Percentiles rank a stretch among this genome's conserved stretches.
Conservation (phyloP, 2,329 filamentous ascomycete species). For the Nectriaceae sp. region DNA sequence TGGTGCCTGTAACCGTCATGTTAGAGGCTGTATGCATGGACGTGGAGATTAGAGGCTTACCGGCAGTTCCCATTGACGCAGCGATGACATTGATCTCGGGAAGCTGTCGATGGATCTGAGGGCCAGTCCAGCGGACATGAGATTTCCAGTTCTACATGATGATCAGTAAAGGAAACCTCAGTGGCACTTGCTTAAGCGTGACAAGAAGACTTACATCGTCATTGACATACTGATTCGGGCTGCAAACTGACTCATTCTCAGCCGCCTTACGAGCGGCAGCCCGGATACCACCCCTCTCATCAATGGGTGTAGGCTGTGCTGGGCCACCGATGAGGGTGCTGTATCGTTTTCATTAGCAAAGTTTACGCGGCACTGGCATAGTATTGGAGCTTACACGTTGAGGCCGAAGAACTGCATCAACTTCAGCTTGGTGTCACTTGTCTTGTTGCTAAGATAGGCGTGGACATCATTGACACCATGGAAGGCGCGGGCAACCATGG, state of each 20-base stretch:
- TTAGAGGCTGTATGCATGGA: neutral
- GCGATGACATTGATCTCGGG: conserved; percentile 58
- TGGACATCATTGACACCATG: conserved; percentile 42
- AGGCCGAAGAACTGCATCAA: conserved; percentile 38
- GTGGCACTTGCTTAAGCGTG: neutral
- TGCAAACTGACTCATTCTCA: conserved; percentile 31
- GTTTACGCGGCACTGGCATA: too few relatives aligned
- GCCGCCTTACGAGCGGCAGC: conserved; percentile 30
- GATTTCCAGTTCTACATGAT: conserved; percentile 49
- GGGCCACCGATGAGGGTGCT: conserved; percentile 36
- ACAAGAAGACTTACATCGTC: conserved; percentile 24
- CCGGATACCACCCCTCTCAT: conserved; percentile 34
- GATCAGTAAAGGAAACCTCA: too few relatives aligned
- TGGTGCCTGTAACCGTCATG: conserved; percentile 35
- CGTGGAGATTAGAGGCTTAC: conserved; percentile 7
- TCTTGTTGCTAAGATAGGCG: conserved; percentile 53
- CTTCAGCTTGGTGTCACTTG: conserved; percentile 32
- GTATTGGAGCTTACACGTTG: conserved; percentile 27
- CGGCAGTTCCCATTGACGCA: conserved; percentile 55
- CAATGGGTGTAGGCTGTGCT: conserved; percentile 34
- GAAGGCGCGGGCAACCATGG: conserved; percentile 35
- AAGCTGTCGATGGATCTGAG: conserved; percentile 57
- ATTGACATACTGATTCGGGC: conserved; percentile 38
- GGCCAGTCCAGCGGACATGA: conserved; percentile 60
- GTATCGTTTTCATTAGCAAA: conserved; percentile 5